Base-by-base conservation (phyloP, 2,329 filamentous ascomycete genomes). In the Trichophyton verrucosum region DNA sequence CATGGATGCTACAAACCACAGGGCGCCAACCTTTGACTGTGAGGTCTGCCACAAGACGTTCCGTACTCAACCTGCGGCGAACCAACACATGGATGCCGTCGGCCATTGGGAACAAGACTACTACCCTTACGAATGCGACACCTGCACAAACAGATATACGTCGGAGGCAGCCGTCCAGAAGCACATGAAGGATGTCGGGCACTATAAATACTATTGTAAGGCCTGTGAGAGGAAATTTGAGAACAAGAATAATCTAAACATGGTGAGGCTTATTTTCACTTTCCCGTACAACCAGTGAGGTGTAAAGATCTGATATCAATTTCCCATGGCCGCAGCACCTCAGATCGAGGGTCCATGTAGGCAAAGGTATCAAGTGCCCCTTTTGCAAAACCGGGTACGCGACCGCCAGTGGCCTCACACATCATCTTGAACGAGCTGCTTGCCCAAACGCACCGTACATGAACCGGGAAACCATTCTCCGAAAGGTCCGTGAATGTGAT, bases 361-460 rank as follows among this genome's bases (percentile, higher is more conserved):
- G 51, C 20, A 9, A 27, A 22, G 0, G 68, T 68, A 1, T 68
- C 84, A 6, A 0, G 47, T 87, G 84, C 58, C 83, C 80, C 0
- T 86, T 82, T 66, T 87, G 84, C 70, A 67, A 73, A 40, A 62
- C 55, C 1, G 30, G 7, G 2, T 82, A 75, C 63, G 71, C 76
- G 8, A 78, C 79, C 0, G 81, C 82, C 1, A 81, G 78, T 0
- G 83, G 82, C 3, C 64, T 86, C 3, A 67, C 73, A 0, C 75
- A 83, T 66, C 82, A 87, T 63, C 69, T 86, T 0, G 84, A 87
- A 64, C 70, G 66, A 0, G 79, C 79, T n/a, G 69, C 74, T 0
- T 87, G 84, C 58, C 75, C 76, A 0, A 68, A 69, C 0, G 79
- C 80, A 0, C 71, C 68, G 0, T 60, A 64, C 2, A 49, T 84